These are phyloP conservation scores for Candolleomyces aberdarensis DNA, from an alignment of 768 basidiomycete species.

Conservation along the genomic window DNA sequence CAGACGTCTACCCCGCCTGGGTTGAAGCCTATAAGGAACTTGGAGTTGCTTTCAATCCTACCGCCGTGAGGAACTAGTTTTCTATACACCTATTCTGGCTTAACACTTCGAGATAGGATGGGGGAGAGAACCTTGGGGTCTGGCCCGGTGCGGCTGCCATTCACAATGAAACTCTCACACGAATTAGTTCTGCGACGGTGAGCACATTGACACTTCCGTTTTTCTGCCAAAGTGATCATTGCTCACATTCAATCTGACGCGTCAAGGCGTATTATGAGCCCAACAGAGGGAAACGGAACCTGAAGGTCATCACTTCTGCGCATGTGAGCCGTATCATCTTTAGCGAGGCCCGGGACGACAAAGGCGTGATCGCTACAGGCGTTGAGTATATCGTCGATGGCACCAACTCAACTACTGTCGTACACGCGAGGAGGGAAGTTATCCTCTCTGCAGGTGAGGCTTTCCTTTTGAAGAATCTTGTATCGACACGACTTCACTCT, in stretches of 20 bases:
- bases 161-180: constrained; percentile 10
- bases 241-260: neutral
- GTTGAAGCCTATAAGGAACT: constrained; percentile 10
- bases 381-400: constrained; percentile 26
- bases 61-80: constrained; percentile 7
- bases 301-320: constrained; percentile 20
- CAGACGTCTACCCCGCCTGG: neutral
- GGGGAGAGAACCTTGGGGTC: neutral
- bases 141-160: constrained; percentile 6
- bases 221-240: neutral
- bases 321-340: constrained; percentile 30
- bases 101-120: neutral
- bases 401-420: constrained; percentile 23
- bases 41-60: constrained; percentile 15
- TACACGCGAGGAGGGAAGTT: constrained; percentile 44
- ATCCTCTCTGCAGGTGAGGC: constrained; percentile 49
- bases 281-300: constrained; percentile 17
- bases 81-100: neutral
- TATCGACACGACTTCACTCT: neutral
- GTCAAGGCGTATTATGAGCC: constrained; percentile 13
- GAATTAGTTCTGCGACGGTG: constrained; percentile 19
- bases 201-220: neutral
- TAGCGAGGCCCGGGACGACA: constrained; percentile 36
- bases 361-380: constrained; percentile 36
- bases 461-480: neutral